Evolutionary conservation across 345 rosid genomes (phyloP), one percentile per base, ranked within the genome.

Genomic region (Arabidopsis arenosa): DNA sequence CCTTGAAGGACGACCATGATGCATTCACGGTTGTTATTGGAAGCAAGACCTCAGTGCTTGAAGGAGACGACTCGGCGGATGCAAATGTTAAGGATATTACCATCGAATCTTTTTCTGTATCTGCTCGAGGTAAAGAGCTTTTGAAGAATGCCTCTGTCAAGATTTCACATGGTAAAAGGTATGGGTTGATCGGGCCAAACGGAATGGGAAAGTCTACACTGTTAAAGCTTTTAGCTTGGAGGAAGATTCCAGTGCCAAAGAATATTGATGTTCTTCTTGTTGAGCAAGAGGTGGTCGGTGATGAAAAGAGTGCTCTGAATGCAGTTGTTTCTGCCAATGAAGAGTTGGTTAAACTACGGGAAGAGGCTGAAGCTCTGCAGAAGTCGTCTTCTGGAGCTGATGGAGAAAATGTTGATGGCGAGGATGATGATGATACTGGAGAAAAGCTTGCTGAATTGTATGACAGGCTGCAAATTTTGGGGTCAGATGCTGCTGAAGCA

Each of bases 121-220:
- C 99, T 2, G 99, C 96, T 45, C 88, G 96, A 17, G 98, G 99
- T 45, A 95, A 90, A 71, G 99, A 92, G 71, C 97, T 95, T 60
- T 75, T 95, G 59, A 90, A 89, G 86, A 89, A 90, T 82, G 80
- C 97, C 2, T 81, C 93, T 12, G 91, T 92, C 55, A 95, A 87
- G 83, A 90, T 95, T 80, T 92, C 99, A 9, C 99, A 93, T 72
- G 99, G 97, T 33, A 92, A 87, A 82, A 89, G 97, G 73, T 95
- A 95, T 84, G 99, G 99, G 30, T 84, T 95, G 80, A 90, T 95
- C 36, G 98, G 99, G 59, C 98, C 97, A 0, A 95, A 93, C 75
- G 99, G 99, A 17, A 92, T 79, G 90, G 99, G 99, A 17, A 95
- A 95, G 81, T 95, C 99, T 73, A 92, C 99, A 1, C 59, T 95